A percentile compares a stretch with the other conserved stretches of the same genome.
Conservation (phyloP, 495 filamentous ascomycete genomes). For the Aspergillus cristatus region DNA sequence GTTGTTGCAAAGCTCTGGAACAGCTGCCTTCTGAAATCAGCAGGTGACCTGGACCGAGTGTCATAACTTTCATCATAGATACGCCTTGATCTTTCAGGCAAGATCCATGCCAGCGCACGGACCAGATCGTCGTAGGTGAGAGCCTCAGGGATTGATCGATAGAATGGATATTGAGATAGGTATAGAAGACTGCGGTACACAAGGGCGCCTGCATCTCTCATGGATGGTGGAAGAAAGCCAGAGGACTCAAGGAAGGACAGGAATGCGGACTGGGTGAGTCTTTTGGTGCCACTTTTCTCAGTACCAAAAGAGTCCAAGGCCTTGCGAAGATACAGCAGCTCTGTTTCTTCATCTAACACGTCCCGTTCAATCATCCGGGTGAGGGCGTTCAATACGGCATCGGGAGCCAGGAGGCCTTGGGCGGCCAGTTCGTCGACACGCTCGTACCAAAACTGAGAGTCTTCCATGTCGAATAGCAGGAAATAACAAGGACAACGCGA, state of each 20-base stretch:
- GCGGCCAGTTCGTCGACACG: neutral
- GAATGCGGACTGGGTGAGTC: neutral
- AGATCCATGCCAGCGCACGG: neutral
- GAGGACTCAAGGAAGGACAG: neutral
- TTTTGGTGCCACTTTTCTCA: neutral
- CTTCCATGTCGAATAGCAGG: neutral
- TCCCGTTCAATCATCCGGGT: neutral
- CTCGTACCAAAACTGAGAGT: neutral
- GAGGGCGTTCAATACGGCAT: neutral
- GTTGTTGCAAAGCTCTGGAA: neutral
- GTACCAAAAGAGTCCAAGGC: neutral
- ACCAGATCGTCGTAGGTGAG: neutral
- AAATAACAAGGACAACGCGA: neutral
- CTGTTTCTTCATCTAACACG: neutral
- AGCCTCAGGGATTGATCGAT: neutral
- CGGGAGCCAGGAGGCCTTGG: neutral
- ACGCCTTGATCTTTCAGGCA: neutral
- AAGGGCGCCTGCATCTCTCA: neutral
- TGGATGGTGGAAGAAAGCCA: neutral
- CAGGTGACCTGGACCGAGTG: neutral
- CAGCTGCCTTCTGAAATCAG: neutral
- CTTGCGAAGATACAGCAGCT: neutral
- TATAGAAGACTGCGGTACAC: neutral
- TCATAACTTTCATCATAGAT: neutral
- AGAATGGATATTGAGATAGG: neutral